Evolutionary conservation across 768 basidiomycete genomes (phyloP).

Genomic region (Tulasnella sp.): DNA sequence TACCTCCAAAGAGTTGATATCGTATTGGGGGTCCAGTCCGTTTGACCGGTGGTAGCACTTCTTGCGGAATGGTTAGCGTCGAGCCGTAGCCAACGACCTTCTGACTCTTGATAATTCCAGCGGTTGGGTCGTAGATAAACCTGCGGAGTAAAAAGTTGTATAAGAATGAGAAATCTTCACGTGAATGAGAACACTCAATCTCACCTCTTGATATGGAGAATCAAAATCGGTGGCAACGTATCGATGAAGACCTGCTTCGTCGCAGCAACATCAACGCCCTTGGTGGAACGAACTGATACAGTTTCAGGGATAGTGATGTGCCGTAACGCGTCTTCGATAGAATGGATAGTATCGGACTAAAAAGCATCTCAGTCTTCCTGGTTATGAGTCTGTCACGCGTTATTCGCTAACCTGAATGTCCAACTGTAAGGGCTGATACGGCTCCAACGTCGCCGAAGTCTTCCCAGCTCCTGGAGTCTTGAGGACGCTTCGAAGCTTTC

Average conservation of each 20-base stretch:
- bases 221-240: constrained; percentile 66
- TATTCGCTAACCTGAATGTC: constrained; percentile 68
- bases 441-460: constrained; percentile 82
- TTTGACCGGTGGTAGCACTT: constrained; percentile 47
- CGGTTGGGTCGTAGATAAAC: constrained; percentile 66
- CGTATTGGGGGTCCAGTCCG: constrained; percentile 33
- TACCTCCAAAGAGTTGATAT: constrained; percentile 81
- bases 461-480: constrained; percentile 65
- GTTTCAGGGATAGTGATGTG: constrained; percentile 69
- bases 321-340: constrained; percentile 72
- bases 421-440: constrained; percentile 78
- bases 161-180: neutral
- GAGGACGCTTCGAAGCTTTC: constrained; percentile 78
- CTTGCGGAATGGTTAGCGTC: constrained; percentile 66
- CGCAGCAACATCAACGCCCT: constrained; percentile 56
- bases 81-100: constrained; percentile 71
- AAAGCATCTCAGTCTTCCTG: neutral
- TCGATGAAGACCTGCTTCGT: constrained; percentile 67
- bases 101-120: constrained; percentile 63
- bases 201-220: constrained; percentile 73
- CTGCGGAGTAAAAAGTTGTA: neutral
- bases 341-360: constrained; percentile 60
- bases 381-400: too few relatives aligned
- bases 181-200: neutral
- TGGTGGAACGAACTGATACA: constrained; percentile 58